Evolutionary conservation across 768 basidiomycete genomes (phyloP).

Genomic region (Mycena olivaceomarginata): DNA sequence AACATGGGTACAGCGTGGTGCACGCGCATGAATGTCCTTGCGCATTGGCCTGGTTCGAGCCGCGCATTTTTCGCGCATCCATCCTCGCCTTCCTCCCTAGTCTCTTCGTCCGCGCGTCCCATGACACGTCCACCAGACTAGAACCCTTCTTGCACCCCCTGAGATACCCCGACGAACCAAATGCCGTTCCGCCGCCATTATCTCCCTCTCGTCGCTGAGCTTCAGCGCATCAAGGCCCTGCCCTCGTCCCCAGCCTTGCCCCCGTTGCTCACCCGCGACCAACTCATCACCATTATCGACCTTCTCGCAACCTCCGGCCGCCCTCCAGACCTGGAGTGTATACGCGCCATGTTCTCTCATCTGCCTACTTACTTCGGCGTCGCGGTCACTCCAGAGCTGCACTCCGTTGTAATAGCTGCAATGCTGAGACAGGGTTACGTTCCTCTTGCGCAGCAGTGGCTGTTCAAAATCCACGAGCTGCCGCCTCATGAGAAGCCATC

Average conservation of each 20-base stretch:
- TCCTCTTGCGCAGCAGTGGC: constrained; percentile 68
- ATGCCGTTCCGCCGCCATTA: constrained; percentile 63
- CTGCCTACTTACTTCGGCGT: constrained; percentile 68
- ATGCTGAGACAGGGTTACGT: constrained; percentile 67
- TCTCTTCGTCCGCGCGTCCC: constrained; percentile 46
- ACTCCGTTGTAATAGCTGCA: constrained; percentile 69
- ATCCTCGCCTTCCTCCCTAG: constrained; percentile 22
- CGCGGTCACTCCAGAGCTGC: constrained; percentile 65
- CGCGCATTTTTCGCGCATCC: constrained; percentile 46
- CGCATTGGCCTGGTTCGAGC: constrained; percentile 64
- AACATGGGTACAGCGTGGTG: constrained; percentile 6
- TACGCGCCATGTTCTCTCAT: constrained; percentile 72
- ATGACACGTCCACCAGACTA: constrained; percentile 43
- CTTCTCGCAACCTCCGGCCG: constrained; percentile 71
- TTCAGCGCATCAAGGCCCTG: constrained; percentile 48
- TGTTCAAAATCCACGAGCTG: constrained; percentile 71
- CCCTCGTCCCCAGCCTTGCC: constrained; percentile 48
- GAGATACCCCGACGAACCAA: constrained; percentile 47
- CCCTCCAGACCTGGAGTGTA: constrained; percentile 71
- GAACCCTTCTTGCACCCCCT: constrained; percentile 45
- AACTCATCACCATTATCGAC: constrained; percentile 64
- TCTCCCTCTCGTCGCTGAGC: constrained; percentile 53
- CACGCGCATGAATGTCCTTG: constrained; percentile 79
- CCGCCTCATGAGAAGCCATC: constrained; percentile 68
- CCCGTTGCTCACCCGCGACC: constrained; percentile 51